Evolutionary conservation across 2,329 filamentous ascomycete species (phyloP), one percentile per base, ranked within the genome.

Genomic region (Daldinia sp.): DNA sequence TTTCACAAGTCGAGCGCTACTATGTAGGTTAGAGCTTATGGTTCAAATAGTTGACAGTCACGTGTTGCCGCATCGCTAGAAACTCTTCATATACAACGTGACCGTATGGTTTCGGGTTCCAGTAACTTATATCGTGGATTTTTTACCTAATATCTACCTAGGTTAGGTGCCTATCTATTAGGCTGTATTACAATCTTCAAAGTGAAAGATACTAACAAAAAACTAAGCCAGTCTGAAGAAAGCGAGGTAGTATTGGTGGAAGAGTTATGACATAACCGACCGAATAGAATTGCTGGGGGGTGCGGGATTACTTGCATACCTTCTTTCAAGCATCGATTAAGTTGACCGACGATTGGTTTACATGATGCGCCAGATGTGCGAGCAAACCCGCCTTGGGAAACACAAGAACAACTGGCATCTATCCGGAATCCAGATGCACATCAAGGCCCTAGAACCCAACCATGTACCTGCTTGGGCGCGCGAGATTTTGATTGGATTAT

Each of bases 221-320:
- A n/a, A n/a, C n/a, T n/a, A n/a, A n/a, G n/a, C n/a, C n/a, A n/a
- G n/a, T n/a, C n/a, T n/a, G 7, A 47, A 47, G 19, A 47, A 29
- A 8, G 13, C 13, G 41, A 47, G 45, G 63, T 62, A 50, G 53
- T 48, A 66, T 52, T 43, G 30, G 56, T 15, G 52, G 17, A 51
- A 15, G 29, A 25, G 21, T 39, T 39, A 52, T 58, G 43, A 43
- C 48, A 63, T 55, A 47, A 35, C 19, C 10, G 32, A 41, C 50
- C 29, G 50, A 13, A 50, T 10, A 35, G 32, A 25, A 27, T 29
- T 3, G 27, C 35, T 62, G 2, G 34, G 11, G 11, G 19, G 27
- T 34, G 63, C 49, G 49, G 45, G 61, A 64, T 61, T 39, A 9
- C 39, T 37, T 61, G 54, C 47, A 61, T 50, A 57, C 64, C 54